Conservation (phyloP, 495 filamentous ascomycete genomes). For the Lichenothelia convexa region DNA sequence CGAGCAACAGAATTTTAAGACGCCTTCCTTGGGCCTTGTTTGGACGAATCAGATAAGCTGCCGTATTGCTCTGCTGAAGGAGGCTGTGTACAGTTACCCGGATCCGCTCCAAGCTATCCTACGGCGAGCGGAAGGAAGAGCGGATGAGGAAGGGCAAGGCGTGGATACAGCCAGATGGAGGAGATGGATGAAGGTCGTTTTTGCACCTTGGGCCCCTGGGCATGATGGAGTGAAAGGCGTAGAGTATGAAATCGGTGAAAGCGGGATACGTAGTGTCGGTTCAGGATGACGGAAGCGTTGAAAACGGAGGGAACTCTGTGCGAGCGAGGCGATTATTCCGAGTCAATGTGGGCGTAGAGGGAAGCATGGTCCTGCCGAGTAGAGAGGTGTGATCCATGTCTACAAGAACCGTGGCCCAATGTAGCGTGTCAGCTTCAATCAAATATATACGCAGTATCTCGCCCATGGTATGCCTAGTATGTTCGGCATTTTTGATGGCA, state of each 20-base stretch:
- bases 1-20: constrained; percentile 36
- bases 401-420: too few species aligned
- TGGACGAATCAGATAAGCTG: constrained; percentile 79
- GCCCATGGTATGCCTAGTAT: too few species aligned
- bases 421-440: too few species aligned
- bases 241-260: constrained; percentile 37
- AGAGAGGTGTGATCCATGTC: too few species aligned
- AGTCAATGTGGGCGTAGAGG: too few species aligned
- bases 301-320: too few species aligned
- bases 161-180: constrained; percentile 26
- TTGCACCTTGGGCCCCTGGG: constrained; percentile 43
- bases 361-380: too few species aligned
- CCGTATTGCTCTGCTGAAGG: constrained; percentile 58
- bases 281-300: too few species aligned
- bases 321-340: too few species aligned
- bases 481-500: too few species aligned
- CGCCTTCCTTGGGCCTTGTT: constrained; percentile 66
- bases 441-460: too few species aligned
- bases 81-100: constrained; percentile 10
- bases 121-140: constrained; percentile 9
- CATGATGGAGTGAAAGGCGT: constrained; percentile 27
- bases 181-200: constrained; percentile 64
- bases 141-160: constrained; percentile 15
- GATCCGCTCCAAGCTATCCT: constrained; percentile 6
- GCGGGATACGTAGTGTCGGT: constrained; percentile 25